A percentile compares a stretch with the other conserved stretches of the same genome.
Conservation (phyloP, 2,329 filamentous ascomycete species). For the Aspergillus hiratsukae region DNA sequence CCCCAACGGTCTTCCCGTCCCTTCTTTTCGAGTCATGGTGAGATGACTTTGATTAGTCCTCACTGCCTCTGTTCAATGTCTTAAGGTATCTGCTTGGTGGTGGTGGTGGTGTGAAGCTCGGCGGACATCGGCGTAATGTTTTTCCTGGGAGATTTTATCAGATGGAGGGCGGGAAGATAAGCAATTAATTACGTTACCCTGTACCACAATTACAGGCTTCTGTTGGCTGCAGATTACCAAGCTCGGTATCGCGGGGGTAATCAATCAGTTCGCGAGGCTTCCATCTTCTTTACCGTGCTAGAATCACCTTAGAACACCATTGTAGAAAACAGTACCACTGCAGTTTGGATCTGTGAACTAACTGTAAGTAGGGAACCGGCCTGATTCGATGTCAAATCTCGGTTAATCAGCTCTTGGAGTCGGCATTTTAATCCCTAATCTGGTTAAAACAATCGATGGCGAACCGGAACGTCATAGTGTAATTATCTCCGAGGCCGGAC, state of each 20-base stretch:
- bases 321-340: not conserved
- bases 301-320: not conserved
- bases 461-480: not conserved
- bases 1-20: not conserved
- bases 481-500: slow-evolving; percentile 11
- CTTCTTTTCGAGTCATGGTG: not conserved
- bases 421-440: not conserved
- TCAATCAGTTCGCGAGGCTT: not conserved
- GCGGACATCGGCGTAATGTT: not conserved
- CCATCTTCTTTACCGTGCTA: not conserved
- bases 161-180: slow-evolving; percentile 7
- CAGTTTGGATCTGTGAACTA: not conserved
- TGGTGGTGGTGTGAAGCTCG: not conserved
- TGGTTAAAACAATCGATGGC: not conserved
- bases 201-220: not conserved
- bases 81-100: no score
- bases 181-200: not conserved
- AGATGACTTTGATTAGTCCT: not conserved
- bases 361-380: not conserved
- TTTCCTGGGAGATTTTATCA: slow-evolving; percentile 6
- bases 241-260: not conserved
- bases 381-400: not conserved
- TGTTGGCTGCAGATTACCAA: not conserved
- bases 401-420: not conserved
- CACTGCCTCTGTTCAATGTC: not conserved